phyloP scores from a whole-genome alignment of 1,139 yeast species.

The Yamadazyma epiphylla region DNA sequence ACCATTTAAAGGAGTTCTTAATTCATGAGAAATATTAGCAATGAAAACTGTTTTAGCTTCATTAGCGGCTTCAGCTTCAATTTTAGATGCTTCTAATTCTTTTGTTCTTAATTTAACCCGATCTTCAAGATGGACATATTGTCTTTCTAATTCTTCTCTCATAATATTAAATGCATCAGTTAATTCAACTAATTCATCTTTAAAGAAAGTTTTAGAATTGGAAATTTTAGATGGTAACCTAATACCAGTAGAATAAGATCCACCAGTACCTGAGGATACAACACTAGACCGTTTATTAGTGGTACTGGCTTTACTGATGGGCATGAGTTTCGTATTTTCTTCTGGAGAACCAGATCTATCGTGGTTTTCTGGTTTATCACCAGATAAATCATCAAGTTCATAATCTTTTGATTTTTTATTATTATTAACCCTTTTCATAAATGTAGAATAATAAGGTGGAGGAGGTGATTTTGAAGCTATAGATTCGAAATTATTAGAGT shows the following conservation, averaged over 20 bases:
- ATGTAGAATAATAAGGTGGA: slow-evolving; percentile 15
- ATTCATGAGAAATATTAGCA: slow-evolving; percentile 93
- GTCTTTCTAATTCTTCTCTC: slow-evolving; percentile 84
- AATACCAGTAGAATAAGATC: slow-evolving; percentile 34
- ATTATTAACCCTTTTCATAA: slow-evolving; percentile 11
- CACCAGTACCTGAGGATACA: slow-evolving; percentile 27
- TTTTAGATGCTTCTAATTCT: slow-evolving; percentile 83
- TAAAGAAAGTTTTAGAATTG: slow-evolving; percentile 54
- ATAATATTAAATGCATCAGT: slow-evolving; percentile 87
- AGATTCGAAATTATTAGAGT: slow-evolving; percentile 1
- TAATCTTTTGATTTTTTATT: slow-evolving; percentile 1
- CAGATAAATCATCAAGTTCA: slow-evolving; percentile 1
- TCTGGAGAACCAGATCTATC: too few species aligned
- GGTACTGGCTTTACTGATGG: background rate
- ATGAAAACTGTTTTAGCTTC: slow-evolving; percentile 93
- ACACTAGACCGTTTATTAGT: slow-evolving; percentile 21
- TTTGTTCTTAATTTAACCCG: slow-evolving; percentile 85
- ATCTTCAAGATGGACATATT: slow-evolving; percentile 81
- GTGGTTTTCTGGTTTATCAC: slow-evolving; percentile 1
- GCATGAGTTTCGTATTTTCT: background rate
- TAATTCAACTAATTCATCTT: slow-evolving; percentile 84
- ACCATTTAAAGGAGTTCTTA: slow-evolving; percentile 93
- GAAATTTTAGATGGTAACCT: slow-evolving; percentile 51
- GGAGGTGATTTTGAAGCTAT: slow-evolving; percentile 9
- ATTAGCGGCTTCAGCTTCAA: slow-evolving; percentile 90